These are phyloP conservation scores for Emericellopsis terricola DNA, from an alignment of 495 filamentous ascomycete genomes.

Conservation along the genomic window DNA sequence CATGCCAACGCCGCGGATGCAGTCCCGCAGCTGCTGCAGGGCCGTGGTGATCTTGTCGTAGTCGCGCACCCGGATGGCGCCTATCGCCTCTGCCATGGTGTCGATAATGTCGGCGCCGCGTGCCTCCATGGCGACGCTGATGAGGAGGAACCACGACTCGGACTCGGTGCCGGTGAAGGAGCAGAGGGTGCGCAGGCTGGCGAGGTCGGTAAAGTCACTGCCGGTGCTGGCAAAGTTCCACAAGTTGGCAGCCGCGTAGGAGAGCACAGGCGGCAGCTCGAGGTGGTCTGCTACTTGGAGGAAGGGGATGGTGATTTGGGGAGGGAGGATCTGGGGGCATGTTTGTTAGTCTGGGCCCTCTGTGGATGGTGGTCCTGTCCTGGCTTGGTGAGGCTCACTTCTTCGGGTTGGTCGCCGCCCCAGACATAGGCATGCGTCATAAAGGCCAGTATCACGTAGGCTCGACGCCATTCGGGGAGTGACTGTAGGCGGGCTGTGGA, in stretches of 20 bases:
- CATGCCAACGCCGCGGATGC: slow-evolving; percentile 48
- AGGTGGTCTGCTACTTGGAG: slow-evolving; percentile 57
- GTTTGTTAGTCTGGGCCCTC: no score
- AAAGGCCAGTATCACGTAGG: slow-evolving; percentile 74
- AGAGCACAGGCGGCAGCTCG: slow-evolving; percentile 73
- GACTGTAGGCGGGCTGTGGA: slow-evolving; percentile 7
- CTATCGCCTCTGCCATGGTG: slow-evolving; percentile 60
- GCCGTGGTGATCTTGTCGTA: slow-evolving; percentile 39
- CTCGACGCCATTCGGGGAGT: slow-evolving; percentile 9
- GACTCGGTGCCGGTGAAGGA: slow-evolving; percentile 85
- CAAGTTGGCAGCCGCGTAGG: slow-evolving; percentile 70
- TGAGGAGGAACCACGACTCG: slow-evolving; percentile 94
- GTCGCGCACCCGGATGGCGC: slow-evolving; percentile 41
- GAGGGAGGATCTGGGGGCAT: slow-evolving; percentile 48
- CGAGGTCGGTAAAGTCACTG: slow-evolving; percentile 45
- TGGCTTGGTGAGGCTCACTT: slow-evolving; percentile 16
- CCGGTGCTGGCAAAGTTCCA: slow-evolving; percentile 76
- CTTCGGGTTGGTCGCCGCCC: slow-evolving; percentile 15
- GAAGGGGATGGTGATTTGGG: slow-evolving; percentile 62
- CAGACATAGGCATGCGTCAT: slow-evolving; percentile 88
- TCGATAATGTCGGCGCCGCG: slow-evolving; percentile 68
- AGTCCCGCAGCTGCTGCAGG: slow-evolving; percentile 44
- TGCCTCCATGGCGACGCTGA: slow-evolving; percentile 87
- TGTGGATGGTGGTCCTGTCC: no score
- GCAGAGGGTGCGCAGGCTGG: slow-evolving; percentile 57